Conservation (phyloP, 78 protist species). For the Polysphondylium violaceum region DNA sequence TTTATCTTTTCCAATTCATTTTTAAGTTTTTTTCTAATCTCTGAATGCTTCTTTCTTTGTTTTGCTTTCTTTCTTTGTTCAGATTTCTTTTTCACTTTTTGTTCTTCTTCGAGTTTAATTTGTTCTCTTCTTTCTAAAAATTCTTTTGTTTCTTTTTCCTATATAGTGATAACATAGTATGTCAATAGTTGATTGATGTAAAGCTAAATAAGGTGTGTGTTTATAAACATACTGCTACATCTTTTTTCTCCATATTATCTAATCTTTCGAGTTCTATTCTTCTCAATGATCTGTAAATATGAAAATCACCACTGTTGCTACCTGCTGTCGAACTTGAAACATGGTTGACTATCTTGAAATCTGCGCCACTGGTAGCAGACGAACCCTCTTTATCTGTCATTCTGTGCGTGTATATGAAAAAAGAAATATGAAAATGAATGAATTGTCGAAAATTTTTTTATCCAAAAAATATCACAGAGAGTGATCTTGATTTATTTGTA, state of each 20-base stretch:
- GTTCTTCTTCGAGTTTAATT: slow-evolving; percentile 18
- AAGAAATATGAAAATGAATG: too few species aligned
- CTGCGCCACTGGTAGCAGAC: not conserved
- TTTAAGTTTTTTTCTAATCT: slow-evolving; percentile 62
- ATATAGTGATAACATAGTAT: not conserved
- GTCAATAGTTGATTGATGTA: not conserved
- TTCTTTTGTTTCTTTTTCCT: slow-evolving; percentile 42
- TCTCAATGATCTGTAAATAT: slow-evolving; percentile 48
- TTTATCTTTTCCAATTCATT: slow-evolving; percentile 14
- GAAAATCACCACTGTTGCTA: slow-evolving; percentile 68
- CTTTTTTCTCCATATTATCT: slow-evolving; percentile 33
- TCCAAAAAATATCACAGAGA: not conserved
- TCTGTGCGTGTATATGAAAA: too few species aligned
- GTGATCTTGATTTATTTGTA: not conserved
- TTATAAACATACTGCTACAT: not conserved
- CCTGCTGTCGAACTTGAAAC: slow-evolving; percentile 67
- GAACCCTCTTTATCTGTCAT: too few species aligned
- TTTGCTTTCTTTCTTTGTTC: slow-evolving; percentile 58
- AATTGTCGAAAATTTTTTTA: not conserved
- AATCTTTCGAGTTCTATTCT: slow-evolving; percentile 49
- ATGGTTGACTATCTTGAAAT: slow-evolving; percentile 22
- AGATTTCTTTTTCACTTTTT: slow-evolving; percentile 41
- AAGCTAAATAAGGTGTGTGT: not conserved
- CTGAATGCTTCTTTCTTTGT: slow-evolving; percentile 45
- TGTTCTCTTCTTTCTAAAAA: slow-evolving; percentile 59